Percentiles rank a stretch among this genome's conserved stretches.
phyloP scores from a whole-genome alignment of 2,329 filamentous ascomycete species.

The Cadophora malorum region DNA sequence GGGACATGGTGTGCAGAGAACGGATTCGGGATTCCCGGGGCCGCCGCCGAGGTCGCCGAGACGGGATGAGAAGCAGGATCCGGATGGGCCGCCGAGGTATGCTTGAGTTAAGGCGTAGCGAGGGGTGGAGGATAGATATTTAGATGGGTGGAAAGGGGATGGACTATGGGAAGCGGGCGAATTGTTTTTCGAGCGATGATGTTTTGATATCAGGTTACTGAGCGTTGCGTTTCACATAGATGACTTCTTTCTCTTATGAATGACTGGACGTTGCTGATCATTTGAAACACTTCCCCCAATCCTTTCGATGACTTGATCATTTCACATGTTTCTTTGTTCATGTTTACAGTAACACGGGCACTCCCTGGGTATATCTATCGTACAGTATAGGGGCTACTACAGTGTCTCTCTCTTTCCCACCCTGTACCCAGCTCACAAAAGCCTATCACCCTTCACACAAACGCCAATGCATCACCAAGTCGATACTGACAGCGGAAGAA shows the following conservation, averaged over 20 bases:
- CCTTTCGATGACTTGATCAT: too few relatives aligned
- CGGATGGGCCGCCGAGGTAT: constrained; percentile 22
- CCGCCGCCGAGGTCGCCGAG: constrained; percentile 17
- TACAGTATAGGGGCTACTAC: too few relatives aligned
- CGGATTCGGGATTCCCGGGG: constrained; percentile 19
- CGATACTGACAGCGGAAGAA: constrained; percentile 30
- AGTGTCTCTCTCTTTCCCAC: too few relatives aligned
- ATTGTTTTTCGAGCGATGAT: not conserved
- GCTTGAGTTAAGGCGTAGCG: not conserved
- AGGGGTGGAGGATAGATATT: not conserved
- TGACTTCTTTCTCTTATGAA: too few relatives aligned
- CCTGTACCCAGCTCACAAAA: too few relatives aligned
- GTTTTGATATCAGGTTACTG: not conserved
- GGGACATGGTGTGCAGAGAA: constrained; percentile 6
- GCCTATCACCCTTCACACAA: constrained; percentile 28
- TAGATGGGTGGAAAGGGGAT: too few relatives aligned
- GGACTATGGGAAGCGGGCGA: too few relatives aligned
- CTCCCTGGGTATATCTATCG: too few relatives aligned
- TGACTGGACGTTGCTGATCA: too few relatives aligned
- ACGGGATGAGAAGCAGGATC: constrained; percentile 20
- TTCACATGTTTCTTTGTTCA: too few relatives aligned
- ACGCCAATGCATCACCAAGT: constrained; percentile 33
- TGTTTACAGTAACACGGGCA: too few relatives aligned
- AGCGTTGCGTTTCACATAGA: not conserved
- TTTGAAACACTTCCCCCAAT: too few relatives aligned